Evolutionary conservation across 2,329 filamentous ascomycete species (phyloP).

Genomic region (Aspergillus fischeri): DNA sequence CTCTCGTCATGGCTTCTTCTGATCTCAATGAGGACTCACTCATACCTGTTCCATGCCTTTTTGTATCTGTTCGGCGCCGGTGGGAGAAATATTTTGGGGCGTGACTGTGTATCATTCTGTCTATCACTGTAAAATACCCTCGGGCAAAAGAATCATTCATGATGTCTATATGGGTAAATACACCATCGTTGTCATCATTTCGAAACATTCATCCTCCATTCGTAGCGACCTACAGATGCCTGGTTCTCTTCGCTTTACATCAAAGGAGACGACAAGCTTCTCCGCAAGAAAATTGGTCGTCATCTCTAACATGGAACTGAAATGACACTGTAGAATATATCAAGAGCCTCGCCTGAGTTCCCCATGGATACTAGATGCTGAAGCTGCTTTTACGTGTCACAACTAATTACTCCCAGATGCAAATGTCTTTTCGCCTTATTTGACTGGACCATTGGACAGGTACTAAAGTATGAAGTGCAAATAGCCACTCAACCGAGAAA

Average conservation of each 20-base stretch:
- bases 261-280: neutral
- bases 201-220: neutral
- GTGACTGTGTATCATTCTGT: constrained; percentile 18
- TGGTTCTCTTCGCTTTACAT: neutral
- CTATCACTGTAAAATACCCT: constrained; percentile 33
- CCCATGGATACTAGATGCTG: neutral
- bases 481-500: constrained; percentile 1
- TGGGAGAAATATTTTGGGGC: constrained; percentile 19
- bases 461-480: neutral
- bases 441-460: neutral
- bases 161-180: constrained; percentile 17
- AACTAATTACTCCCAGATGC: neutral
- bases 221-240: neutral
- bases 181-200: constrained; percentile 9
- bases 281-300: neutral
- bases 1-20: constrained; percentile 21
- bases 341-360: neutral
- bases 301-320: neutral
- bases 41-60: constrained; percentile 7
- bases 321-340: neutral
- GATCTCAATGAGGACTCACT: constrained; percentile 5
- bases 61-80: constrained; percentile 20
- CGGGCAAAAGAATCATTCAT: constrained; percentile 24
- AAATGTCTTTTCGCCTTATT: neutral
- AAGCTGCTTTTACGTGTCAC: neutral